These are phyloP conservation scores for Leccinum pellstonianum DNA, from an alignment of 768 basidiomycete species.

Conservation along the genomic window DNA sequence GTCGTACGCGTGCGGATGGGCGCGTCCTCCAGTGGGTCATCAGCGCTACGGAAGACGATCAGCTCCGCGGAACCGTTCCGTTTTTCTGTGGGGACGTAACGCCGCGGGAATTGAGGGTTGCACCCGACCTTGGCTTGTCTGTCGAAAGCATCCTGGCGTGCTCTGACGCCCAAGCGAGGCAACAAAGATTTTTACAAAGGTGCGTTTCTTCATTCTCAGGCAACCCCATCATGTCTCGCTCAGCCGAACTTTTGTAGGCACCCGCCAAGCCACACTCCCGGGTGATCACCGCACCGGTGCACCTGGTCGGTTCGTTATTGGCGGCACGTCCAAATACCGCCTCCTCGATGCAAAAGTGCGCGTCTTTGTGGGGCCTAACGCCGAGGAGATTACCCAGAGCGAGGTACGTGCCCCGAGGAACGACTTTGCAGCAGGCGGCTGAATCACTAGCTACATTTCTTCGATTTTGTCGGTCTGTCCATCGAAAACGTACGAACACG, in stretches of 20 bases:
- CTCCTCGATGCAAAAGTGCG: slow-evolving; percentile 81
- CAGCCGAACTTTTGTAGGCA: slow-evolving; percentile 47
- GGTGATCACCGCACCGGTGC: slow-evolving; percentile 87
- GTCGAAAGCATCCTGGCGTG: slow-evolving; percentile 81
- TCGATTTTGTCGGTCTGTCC: not conserved
- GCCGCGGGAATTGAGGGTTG: slow-evolving; percentile 64
- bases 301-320: slow-evolving; percentile 78
- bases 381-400: slow-evolving; percentile 58
- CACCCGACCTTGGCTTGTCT: slow-evolving; percentile 63
- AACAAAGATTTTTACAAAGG: slow-evolving; percentile 99
- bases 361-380: slow-evolving; percentile 75
- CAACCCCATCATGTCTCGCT: not conserved
- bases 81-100: slow-evolving; percentile 79
- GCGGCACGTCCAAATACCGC: slow-evolving; percentile 77
- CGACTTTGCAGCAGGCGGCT: not conserved
- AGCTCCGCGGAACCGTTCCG: slow-evolving; percentile 43
- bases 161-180: slow-evolving; percentile 81
- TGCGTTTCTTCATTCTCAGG: slow-evolving; percentile 26
- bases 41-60: slow-evolving; percentile 34
- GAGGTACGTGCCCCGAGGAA: slow-evolving; percentile 36
- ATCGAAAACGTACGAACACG: not conserved
- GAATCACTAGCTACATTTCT: not conserved
- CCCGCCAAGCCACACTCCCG: slow-evolving; percentile 77
- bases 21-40: slow-evolving; percentile 58
- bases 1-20: slow-evolving; percentile 57